Base-by-base conservation (phyloP, 192 early-diverging fungal species). In the Umbelopsis ramanniana region DNA sequence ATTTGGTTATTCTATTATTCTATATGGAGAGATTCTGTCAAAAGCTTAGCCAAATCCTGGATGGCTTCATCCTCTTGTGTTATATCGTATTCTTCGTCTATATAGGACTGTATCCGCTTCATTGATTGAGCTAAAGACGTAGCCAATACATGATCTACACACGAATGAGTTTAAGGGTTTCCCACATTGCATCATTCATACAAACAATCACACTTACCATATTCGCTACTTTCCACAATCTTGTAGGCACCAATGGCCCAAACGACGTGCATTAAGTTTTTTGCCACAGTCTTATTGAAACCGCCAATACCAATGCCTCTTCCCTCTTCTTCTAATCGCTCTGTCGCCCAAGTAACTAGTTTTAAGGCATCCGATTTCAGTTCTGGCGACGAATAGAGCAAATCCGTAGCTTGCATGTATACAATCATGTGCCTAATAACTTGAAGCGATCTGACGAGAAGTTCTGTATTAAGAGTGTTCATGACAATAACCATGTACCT, bases 241-340 rank as follows among this genome's bases (percentile, higher is more conserved):
- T 52, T 50, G 46, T 74, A 74, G 6, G 69, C 66, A 52, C 74
- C 55, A n/a, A 79, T 43, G 4, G 73, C 72, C 78, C 73, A 79
- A 9, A 79, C 22, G 14, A 79, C 46, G 55, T 72, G 71, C 73
- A 79, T 74, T 5, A 79, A 45, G 37, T 74, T 74, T 52, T 75
- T 79, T 26, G 78, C 74, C 14, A 79, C 55, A 9, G 67, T 67
- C 12, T 71, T 43, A 22, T 79, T 75, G 22, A 75, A 72, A 19
- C 75, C 74, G 1, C 73, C 78, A 2, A 79, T 23, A 14, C 78
- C 78, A 2, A 79, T 70, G 3, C 74, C 78, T n/a, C 69, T 46
- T 15, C 70, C 73, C 71, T 79, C 74, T 67, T 74, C 78, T 46
- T 79, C 78, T 35, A 79, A 60, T 21, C 74, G 69, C 4, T 75